phyloP scores from a whole-genome alignment of 2,329 filamentous ascomycete species.

The Apiospora aurea region DNA sequence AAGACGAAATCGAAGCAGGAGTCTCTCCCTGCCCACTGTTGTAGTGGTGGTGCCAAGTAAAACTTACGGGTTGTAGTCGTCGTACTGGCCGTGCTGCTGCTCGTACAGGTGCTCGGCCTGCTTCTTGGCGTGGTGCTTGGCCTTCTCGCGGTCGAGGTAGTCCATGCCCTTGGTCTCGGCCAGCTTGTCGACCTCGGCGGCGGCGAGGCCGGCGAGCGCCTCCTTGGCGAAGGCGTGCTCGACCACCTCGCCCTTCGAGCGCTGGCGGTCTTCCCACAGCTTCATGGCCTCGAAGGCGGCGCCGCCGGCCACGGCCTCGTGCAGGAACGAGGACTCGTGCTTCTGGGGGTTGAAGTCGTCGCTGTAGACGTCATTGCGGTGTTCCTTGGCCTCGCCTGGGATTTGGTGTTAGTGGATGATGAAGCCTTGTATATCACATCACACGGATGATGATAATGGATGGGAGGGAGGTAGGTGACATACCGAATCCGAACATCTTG shows the following conservation, averaged over 20 bases:
- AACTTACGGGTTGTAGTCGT: slow-evolving; percentile 65
- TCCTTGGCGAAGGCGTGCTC: slow-evolving; percentile 81
- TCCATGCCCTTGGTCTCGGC: slow-evolving; percentile 74
- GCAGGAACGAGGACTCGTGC: slow-evolving; percentile 70
- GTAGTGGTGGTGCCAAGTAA: slow-evolving; percentile 27
- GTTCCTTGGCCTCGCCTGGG: slow-evolving; percentile 49
- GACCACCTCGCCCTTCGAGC: slow-evolving; percentile 69
- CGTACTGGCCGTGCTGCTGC: slow-evolving; percentile 61
- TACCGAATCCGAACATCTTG: slow-evolving; percentile 44
- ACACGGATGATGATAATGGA: not conserved
- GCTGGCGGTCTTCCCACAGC: slow-evolving; percentile 78
- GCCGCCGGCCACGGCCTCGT: slow-evolving; percentile 78
- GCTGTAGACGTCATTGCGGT: slow-evolving; percentile 54
- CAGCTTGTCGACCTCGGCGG: slow-evolving; percentile 78
- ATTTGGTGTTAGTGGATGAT: not conserved
- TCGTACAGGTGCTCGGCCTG: slow-evolving; percentile 68
- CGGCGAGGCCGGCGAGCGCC: slow-evolving; percentile 73
- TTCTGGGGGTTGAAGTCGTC: slow-evolving; percentile 37
- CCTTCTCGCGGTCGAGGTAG: slow-evolving; percentile 62
- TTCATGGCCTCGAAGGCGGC: slow-evolving; percentile 84
- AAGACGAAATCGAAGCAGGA: not conserved
- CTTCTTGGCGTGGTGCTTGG: slow-evolving; percentile 64
- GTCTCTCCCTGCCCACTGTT: too few species aligned
- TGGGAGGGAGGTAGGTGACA: slow-evolving; percentile 9
- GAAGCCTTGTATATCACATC: not conserved